These are phyloP conservation scores for Talaromyces sp. DNA, from an alignment of 2,329 filamentous ascomycete species.

Conservation along the genomic window DNA sequence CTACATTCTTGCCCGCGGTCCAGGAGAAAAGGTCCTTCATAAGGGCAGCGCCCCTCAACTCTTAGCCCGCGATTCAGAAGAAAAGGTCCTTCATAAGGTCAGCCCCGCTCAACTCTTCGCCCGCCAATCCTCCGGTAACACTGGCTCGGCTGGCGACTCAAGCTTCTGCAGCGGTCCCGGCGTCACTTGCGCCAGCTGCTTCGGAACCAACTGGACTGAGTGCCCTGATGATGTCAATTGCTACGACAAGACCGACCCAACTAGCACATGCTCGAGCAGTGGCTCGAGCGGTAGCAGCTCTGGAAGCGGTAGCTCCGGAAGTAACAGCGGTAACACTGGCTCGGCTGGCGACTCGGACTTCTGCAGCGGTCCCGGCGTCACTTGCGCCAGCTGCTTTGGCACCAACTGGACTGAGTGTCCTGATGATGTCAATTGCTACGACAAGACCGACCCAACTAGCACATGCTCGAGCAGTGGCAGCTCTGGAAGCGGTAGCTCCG, in stretches of 20 bases:
- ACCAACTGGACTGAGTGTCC: background rate
- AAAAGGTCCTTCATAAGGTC: slow-evolving; percentile 5
- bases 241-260: slow-evolving; percentile 5
- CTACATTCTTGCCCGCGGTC: background rate
- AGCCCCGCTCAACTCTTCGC: background rate
- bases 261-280: background rate
- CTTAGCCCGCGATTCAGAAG: background rate
- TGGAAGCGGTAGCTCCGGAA: background rate
- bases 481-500: background rate
- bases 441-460: slow-evolving; percentile 1
- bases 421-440: background rate
- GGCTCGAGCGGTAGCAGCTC: background rate
- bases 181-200: slow-evolving; percentile 13
- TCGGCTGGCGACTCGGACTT: slow-evolving; percentile 6
- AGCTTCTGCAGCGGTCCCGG: background rate
- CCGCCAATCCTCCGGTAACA: slow-evolving; percentile 8
- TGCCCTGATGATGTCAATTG: slow-evolving; percentile 1
- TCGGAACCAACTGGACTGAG: background rate
- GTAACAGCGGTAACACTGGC: background rate
- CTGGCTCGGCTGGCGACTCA: slow-evolving; percentile 9
- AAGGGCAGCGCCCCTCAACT: background rate
- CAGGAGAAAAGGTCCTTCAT: background rate
- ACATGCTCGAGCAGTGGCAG: background rate
- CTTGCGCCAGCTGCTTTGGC: slow-evolving; percentile 13
- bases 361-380: slow-evolving; percentile 2